Evolutionary conservation across 148 eudicot species (phyloP).

Genomic region (Heliamphora exappendiculata): DNA sequence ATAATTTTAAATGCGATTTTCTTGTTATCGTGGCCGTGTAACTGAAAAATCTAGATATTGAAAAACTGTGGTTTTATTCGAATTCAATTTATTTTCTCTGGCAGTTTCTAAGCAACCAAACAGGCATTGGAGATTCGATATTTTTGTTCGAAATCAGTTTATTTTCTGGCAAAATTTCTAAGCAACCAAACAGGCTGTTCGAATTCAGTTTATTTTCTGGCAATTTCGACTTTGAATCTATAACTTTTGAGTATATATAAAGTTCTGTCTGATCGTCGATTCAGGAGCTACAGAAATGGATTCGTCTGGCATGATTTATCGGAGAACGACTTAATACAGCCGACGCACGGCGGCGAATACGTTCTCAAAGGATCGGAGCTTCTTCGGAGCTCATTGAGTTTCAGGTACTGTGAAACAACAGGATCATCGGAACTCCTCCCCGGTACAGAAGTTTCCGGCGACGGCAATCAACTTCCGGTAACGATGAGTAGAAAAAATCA

Average conservation of each 20-base stretch:
- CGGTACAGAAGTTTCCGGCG: not conserved
- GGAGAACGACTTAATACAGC: slow-evolving; percentile 22
- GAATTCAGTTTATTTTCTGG: too few relatives aligned
- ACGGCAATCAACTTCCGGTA: not conserved
- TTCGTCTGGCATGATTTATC: slow-evolving; percentile 32
- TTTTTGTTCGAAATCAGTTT: too few relatives aligned
- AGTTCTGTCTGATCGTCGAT: not conserved
- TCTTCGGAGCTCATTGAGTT: slow-evolving; percentile 2
- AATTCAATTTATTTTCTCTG: not conserved
- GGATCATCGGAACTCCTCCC: not conserved
- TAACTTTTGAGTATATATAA: too few relatives aligned
- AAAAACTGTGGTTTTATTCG: too few relatives aligned
- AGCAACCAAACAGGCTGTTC: too few relatives aligned
- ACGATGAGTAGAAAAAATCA: slow-evolving; percentile 16
- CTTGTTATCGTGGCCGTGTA: too few relatives aligned
- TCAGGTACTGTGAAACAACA: not conserved
- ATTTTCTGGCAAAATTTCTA: not conserved
- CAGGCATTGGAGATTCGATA: not conserved
- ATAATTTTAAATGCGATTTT: not conserved
- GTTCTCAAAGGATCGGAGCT: slow-evolving; percentile 27
- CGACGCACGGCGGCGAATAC: slow-evolving; percentile 24
- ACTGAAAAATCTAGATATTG: too few relatives aligned
- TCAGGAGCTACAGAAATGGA: slow-evolving; percentile 29
- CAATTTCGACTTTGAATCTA: too few relatives aligned
- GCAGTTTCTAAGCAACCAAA: not conserved